Base-by-base conservation (phyloP, 495 filamentous ascomycete species). In the Geoglossum glabrum region DNA sequence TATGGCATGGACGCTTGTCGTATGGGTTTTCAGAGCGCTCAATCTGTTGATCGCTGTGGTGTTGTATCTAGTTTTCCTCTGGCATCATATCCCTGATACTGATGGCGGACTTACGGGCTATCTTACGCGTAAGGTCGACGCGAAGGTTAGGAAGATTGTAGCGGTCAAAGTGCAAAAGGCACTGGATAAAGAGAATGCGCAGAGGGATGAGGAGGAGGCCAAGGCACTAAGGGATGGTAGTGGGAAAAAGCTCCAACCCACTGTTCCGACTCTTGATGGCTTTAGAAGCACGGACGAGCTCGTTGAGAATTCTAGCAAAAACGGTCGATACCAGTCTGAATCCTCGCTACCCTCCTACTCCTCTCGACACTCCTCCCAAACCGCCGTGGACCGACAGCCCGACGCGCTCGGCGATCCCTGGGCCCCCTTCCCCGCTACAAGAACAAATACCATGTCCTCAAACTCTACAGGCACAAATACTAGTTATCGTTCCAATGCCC, bases 1-100 rank as follows among this genome's bases (percentile, higher is more conserved):
- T 65, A 98, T 98, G 92, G 67, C 86, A 31, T 96, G 94, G 67
- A 95, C 90, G 0, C 67, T 95, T 27, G 65, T 95, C 58, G 79
- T 98, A 64, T 98, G 90, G 90, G 72, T 90, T 10, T 76, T 98
- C 59, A 81, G 84, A 0, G 77, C 85, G 13, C 64, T 96, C 43
- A 85, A 81, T 31, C 74, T 98, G 47, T 64, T 86, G 7, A 62
- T 86, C 9, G 86, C 86, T 0, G 70, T 79, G 45, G 59, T 90
- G 0, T 78, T 93, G 43, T 98, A 94, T 67, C 67, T 95, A 28
- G 75, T 82, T 59, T 98, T 92, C 72, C 75, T 98, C 3, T 95
- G 86, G 76, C 84, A 87, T 68, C 84, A 87, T 62, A 93, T 98
- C 59, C 86, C 87, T 4, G 73, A 73, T 11, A 71, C 74, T 27